A percentile compares a stretch with the other conserved stretches of the same genome.
phyloP scores from a whole-genome alignment of 78 protist species.

The Dictyostelium firmibasis region DNA sequence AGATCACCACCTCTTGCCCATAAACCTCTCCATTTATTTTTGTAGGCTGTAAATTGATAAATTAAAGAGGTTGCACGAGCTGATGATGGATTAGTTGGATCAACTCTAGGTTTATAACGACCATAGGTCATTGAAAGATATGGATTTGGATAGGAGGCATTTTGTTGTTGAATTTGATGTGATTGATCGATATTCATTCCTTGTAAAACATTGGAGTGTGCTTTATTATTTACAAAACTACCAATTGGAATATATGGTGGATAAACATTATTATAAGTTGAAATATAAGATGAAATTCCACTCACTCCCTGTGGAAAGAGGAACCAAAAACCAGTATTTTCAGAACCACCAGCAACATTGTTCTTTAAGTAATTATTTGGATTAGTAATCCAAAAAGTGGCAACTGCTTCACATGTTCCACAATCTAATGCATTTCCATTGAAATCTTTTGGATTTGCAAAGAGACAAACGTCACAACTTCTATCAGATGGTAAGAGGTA shows the following conservation, averaged over 20 bases:
- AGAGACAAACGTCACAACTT: constrained; percentile 22
- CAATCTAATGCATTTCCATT: constrained; percentile 27
- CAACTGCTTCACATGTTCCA: constrained; percentile 22
- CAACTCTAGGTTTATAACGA: constrained; percentile 59
- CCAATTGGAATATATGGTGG: constrained; percentile 21
- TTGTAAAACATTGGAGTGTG: constrained; percentile 31
- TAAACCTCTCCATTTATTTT: constrained; percentile 71
- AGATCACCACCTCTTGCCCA: constrained; percentile 78
- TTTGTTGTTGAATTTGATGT: constrained; percentile 21
- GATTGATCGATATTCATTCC: constrained; percentile 64
- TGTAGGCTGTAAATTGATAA: constrained; percentile 27
- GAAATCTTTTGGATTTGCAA: constrained; percentile 20
- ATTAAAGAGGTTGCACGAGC: constrained; percentile 31
- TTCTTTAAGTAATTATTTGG: constrained; percentile 60
- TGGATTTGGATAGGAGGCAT: constrained; percentile 11
- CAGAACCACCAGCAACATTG: constrained; percentile 71
- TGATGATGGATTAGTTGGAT: constrained; percentile 18
- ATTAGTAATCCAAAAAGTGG: constrained; percentile 80
- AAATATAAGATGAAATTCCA: constrained; percentile 9
- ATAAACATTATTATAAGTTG: constrained; percentile 7
- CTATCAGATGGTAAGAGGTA: constrained; percentile 57
- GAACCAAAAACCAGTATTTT: constrained; percentile 48
- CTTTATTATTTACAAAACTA: constrained; percentile 31
- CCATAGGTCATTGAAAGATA: constrained; percentile 23
- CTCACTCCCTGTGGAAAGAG: constrained; percentile 19